Conservation (phyloP, 306 rosid species). For the Vicia faba region DNA sequence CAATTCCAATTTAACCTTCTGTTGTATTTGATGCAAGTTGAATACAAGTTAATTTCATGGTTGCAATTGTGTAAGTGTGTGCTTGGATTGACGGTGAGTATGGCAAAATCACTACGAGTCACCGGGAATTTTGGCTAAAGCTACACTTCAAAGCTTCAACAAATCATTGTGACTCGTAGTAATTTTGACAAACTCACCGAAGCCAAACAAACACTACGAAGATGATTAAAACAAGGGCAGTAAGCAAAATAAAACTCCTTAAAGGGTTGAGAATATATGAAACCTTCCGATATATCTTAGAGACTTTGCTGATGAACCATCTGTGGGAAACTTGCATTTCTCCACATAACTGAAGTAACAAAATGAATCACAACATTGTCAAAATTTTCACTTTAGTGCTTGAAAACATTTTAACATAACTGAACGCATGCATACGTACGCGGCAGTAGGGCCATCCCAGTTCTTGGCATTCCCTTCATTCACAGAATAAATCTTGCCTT, state of each 20-base stretch:
- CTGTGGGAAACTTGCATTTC: constrained; percentile 86
- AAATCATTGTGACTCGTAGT: too few species aligned
- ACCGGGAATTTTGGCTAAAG: not conserved
- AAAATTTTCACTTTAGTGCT: constrained; percentile 23
- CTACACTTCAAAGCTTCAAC: not conserved
- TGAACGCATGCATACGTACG: constrained; percentile 50
- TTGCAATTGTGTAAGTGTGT: not conserved
- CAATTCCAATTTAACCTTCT: too few species aligned
- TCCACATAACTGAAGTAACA: constrained; percentile 65
- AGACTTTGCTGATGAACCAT: constrained; percentile 88
- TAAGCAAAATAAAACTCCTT: constrained; percentile 2
- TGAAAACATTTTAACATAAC: constrained; percentile 19
- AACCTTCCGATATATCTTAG: constrained; percentile 98
- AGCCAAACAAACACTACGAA: not conserved
- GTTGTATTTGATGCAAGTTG: not conserved
- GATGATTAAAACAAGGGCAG: constrained; percentile 12
- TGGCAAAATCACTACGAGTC: not conserved
- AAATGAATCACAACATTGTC: constrained; percentile 15
- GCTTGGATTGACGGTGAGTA: not conserved
- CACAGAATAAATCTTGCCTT: constrained; percentile 93
- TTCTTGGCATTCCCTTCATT: constrained; percentile 98
- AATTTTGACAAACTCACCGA: not conserved
- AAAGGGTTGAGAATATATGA: constrained; percentile 23
- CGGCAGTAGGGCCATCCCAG: constrained; percentile 89
- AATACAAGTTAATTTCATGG: constrained; percentile 1